Evolutionary conservation across 2,329 filamentous ascomycete genomes (phyloP).

Genomic region (Lachnellula cervina): DNA sequence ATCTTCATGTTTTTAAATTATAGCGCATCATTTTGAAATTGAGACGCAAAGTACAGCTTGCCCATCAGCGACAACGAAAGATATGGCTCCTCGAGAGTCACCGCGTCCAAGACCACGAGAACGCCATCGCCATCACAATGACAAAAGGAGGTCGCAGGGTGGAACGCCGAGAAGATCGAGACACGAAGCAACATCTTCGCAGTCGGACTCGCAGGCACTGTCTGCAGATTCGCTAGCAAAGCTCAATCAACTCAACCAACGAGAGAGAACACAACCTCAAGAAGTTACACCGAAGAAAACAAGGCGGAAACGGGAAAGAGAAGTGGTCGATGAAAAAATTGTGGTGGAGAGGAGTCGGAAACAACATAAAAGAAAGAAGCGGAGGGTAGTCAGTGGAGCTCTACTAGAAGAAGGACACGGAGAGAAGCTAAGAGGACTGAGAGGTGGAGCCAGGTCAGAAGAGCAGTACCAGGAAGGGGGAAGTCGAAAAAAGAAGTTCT

Average conservation of each 20-base stretch:
- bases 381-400: conserved; percentile 64
- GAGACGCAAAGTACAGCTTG: background rate
- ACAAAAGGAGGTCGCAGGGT: conserved; percentile 14
- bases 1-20: background rate
- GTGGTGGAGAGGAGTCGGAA: conserved; percentile 23
- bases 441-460: conserved; percentile 38
- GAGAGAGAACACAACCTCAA: conserved; percentile 13
- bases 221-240: conserved; percentile 30
- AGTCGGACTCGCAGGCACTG: conserved; percentile 25
- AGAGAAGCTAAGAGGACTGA: conserved; percentile 48
- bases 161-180: conserved; percentile 19
- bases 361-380: conserved; percentile 35
- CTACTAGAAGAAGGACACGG: conserved; percentile 62
- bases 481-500: conserved; percentile 54
- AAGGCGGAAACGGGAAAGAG: conserved; percentile 19
- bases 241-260: conserved; percentile 28
- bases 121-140: conserved; percentile 11
- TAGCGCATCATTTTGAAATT: background rate
- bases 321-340: conserved; percentile 23
- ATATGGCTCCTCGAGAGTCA: conserved; percentile 26
- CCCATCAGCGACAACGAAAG: conserved; percentile 2
- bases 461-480: conserved; percentile 37
- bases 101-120: conserved; percentile 23
- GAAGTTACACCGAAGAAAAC: conserved; percentile 24
- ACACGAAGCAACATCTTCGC: conserved; percentile 19